phyloP scores from a whole-genome alignment of 2,329 filamentous ascomycete species.

The Ceratocystis destructans region DNA sequence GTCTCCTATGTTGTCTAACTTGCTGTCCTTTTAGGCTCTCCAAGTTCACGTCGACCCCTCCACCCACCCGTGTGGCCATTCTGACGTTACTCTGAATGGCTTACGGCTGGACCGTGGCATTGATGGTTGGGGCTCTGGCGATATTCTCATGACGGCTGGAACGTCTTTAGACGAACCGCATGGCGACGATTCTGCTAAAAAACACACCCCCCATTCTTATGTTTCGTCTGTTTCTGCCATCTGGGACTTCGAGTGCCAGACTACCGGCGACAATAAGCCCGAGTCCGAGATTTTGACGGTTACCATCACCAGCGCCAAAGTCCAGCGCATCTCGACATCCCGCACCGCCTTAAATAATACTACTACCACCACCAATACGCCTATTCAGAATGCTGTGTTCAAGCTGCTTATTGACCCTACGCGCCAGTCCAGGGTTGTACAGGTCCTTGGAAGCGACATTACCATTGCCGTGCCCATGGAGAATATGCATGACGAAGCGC shows the following conservation, averaged over 20 bases:
- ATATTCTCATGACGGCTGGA: constrained; percentile 9
- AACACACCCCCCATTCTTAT: not conserved
- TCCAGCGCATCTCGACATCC: constrained; percentile 11
- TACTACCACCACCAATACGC: constrained; percentile 4
- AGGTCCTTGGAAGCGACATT: constrained; percentile 16
- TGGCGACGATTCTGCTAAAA: not conserved
- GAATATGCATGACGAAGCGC: not conserved
- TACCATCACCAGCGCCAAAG: constrained; percentile 13
- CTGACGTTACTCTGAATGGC: constrained; percentile 14
- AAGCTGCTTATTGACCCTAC: constrained; percentile 18
- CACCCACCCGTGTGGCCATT: constrained; percentile 12
- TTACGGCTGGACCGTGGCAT: constrained; percentile 9
- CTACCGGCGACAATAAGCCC: not conserved
- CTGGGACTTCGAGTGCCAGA: constrained; percentile 17
- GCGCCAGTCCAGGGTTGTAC: constrained; percentile 11
- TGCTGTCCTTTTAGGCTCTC: not conserved
- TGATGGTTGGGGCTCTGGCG: constrained; percentile 11
- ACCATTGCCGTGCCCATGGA: constrained; percentile 9
- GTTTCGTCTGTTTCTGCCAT: constrained; percentile 10
- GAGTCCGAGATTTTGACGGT: constrained; percentile 16
- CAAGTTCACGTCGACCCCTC: constrained; percentile 15
- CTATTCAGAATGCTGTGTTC: constrained; percentile 17
- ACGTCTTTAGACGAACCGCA: not conserved
- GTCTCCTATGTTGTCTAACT: not conserved
- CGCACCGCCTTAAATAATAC: constrained; percentile 9